A percentile compares a stretch with the other conserved stretches of the same genome.
phyloP scores from a whole-genome alignment of 441 rosid species.

The Aleurites moluccanus region DNA sequence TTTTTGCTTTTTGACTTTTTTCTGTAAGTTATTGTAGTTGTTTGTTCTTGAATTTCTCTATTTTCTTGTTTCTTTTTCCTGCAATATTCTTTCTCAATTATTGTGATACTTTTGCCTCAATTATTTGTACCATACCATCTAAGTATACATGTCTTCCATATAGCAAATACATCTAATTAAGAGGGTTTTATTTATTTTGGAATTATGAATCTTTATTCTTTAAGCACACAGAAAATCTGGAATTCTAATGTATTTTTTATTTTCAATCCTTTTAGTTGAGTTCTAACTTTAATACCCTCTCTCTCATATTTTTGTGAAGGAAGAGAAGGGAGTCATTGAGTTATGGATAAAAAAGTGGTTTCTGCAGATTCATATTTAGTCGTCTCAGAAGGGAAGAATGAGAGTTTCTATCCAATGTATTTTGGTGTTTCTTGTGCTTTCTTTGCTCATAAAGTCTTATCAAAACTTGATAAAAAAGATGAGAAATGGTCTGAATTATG shows the following conservation, averaged over 20 bases:
- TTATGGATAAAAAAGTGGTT: constrained; percentile 44
- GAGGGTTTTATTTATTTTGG: not conserved
- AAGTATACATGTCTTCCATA: constrained; percentile 11
- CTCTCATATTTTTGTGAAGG: constrained; percentile 27
- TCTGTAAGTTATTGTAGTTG: constrained; percentile 32
- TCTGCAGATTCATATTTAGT: constrained; percentile 38
- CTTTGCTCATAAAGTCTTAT: constrained; percentile 43
- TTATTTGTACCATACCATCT: constrained; percentile 26
- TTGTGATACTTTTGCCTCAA: constrained; percentile 30
- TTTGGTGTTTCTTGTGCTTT: constrained; percentile 70
- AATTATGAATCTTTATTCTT: not conserved
- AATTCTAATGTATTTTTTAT: not conserved
- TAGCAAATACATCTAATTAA: not conserved
- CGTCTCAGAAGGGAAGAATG: constrained; percentile 35
- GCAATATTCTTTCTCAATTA: constrained; percentile 24
- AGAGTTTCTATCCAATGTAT: constrained; percentile 50
- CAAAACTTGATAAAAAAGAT: constrained; percentile 40
- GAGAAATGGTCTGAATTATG: constrained; percentile 53
- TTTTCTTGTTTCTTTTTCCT: constrained; percentile 6
- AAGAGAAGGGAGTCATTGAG: constrained; percentile 24
- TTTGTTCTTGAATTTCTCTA: constrained; percentile 7
- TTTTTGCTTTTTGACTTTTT: constrained; percentile 19
- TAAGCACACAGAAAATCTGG: not conserved
- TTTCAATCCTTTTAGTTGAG: not conserved
- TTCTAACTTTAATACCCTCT: not conserved